Evolutionary conservation across 768 basidiomycete species (phyloP), one percentile per base, ranked within the genome.

Genomic region (Terana coerulea): DNA sequence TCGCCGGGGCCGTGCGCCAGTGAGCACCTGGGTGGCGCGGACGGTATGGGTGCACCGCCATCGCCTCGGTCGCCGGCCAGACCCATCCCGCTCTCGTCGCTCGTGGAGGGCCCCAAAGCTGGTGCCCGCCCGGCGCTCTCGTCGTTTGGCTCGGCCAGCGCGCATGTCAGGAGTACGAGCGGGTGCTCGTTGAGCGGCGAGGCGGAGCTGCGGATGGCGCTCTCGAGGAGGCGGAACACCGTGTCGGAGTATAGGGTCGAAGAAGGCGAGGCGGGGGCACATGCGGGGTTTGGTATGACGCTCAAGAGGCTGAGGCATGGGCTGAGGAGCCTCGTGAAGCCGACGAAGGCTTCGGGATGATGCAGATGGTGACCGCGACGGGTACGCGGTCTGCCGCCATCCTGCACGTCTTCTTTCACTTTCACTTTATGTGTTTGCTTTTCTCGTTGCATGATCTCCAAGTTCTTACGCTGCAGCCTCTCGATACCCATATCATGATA

Each of bases 111-210:
- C n/a, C n/a, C n/a, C n/a, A n/a, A n/a, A n/a, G n/a, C n/a, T n/a
- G n/a, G n/a, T n/a, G n/a, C n/a, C n/a, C n/a, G 40, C 55, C 36
- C 41, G 47, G 1, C 53, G 57, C 15, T 10, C 15, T 47, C 52
- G 25, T 57, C 52, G 30, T 48, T 52, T 12, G 49, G 42, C n/a
- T n/a, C n/a, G n/a, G n/a, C n/a, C 45, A n/a, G 30, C 29, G 22
- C 30, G n/a, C 45, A 46, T 33, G 41, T 49, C 45, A 47, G 55
- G 17, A 39, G 49, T 39, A 11, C 29, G 45, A 54, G 36, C 22
- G 64, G 64, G 2, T 64, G 54, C 49, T 64, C 64, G 12, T 36
- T 64, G 25, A 64, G 60, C 48, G 64, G 63, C n/a, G 64, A 63
- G 53, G 59, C 59, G 21, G 64, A 66, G 57, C 49, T 64, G 36